phyloP scores from a whole-genome alignment of 1,284 basidiomycete genomes.

The Trichosporon faecale region DNA sequence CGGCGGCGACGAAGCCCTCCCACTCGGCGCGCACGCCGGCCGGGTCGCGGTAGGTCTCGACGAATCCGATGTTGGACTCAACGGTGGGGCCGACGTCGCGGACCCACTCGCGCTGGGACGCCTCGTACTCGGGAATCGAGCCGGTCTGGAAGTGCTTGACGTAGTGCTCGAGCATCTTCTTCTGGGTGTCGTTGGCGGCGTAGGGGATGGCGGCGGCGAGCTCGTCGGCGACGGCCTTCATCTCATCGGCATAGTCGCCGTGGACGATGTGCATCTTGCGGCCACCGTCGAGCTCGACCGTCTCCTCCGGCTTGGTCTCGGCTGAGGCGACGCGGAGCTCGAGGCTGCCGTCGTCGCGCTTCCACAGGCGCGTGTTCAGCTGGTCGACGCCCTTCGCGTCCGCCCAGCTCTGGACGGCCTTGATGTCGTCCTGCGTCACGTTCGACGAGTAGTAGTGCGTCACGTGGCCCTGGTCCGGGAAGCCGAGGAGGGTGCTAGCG shows the following conservation, averaged over 20 bases:
- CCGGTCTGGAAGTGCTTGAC: constrained; percentile 74
- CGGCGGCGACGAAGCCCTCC: constrained; percentile 86
- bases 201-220: constrained; percentile 63
- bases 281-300: constrained; percentile 13
- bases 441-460: constrained; percentile 23
- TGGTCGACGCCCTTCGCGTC: constrained; percentile 19
- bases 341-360: constrained; percentile 20
- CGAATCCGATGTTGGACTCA: constrained; percentile 56
- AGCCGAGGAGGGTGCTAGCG: constrained; percentile 24
- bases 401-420: constrained; percentile 20
- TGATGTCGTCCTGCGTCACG: constrained; percentile 25
- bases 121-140: constrained; percentile 71
- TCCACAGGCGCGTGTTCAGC: constrained; percentile 27
- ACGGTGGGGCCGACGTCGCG: constrained; percentile 81
- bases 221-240: constrained; percentile 18
- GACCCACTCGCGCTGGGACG: constrained; percentile 73
- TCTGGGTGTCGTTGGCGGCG: constrained; percentile 68
- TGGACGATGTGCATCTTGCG: constrained; percentile 19
- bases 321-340: constrained; percentile 22
- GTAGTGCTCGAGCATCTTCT: constrained; percentile 70
- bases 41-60: constrained; percentile 61
- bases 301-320: constrained; percentile 11
- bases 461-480: constrained; percentile 23
- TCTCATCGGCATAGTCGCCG: constrained; percentile 20
- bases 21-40: constrained; percentile 63